phyloP scores from a whole-genome alignment of 2,329 filamentous ascomycete species.

The Alternaria rosae region DNA sequence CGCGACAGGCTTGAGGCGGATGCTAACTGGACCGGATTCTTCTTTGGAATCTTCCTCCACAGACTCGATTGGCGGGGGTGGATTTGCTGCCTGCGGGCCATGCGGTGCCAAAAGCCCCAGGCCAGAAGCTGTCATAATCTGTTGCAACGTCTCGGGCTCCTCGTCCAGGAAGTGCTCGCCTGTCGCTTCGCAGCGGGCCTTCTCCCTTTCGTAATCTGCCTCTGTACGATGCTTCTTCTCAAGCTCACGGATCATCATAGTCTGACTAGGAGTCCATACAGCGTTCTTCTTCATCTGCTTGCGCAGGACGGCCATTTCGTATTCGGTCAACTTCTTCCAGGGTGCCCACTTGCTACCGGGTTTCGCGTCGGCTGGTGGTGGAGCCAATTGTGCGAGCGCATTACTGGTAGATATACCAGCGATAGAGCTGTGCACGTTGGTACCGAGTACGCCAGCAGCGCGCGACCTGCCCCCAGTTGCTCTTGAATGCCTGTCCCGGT shows the following conservation, averaged over 20 bases:
- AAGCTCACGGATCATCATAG: slow-evolving; percentile 83
- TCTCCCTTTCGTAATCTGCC: slow-evolving; percentile 61
- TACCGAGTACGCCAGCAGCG: slow-evolving; percentile 56
- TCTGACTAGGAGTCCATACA: slow-evolving; percentile 82
- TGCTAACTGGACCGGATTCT: slow-evolving; percentile 71
- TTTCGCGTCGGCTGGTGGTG: slow-evolving; percentile 66
- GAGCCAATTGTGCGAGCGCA: slow-evolving; percentile 64
- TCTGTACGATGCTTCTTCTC: slow-evolving; percentile 69
- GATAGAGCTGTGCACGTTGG: slow-evolving; percentile 62
- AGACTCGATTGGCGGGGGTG: slow-evolving; percentile 20
- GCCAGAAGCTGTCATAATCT: slow-evolving; percentile 30
- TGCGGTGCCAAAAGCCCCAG: slow-evolving; percentile 23
- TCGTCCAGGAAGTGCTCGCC: slow-evolving; percentile 72
- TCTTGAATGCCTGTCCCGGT: slow-evolving; percentile 52
- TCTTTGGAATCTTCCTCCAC: slow-evolving; percentile 52
- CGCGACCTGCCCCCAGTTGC: slow-evolving; percentile 43
- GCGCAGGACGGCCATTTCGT: slow-evolving; percentile 73
- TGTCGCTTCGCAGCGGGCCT: slow-evolving; percentile 65
- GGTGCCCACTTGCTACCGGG: slow-evolving; percentile 68
- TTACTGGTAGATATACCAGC: slow-evolving; percentile 68
- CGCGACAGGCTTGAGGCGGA: slow-evolving; percentile 80
- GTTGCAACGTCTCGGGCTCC: slow-evolving; percentile 37
- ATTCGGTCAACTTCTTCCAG: slow-evolving; percentile 71
- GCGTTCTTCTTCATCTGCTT: slow-evolving; percentile 94
- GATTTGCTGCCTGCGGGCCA: slow-evolving; percentile 18